Evolutionary conservation across 768 basidiomycete genomes (phyloP).

Genomic region (Pulveroboletus sp.): DNA sequence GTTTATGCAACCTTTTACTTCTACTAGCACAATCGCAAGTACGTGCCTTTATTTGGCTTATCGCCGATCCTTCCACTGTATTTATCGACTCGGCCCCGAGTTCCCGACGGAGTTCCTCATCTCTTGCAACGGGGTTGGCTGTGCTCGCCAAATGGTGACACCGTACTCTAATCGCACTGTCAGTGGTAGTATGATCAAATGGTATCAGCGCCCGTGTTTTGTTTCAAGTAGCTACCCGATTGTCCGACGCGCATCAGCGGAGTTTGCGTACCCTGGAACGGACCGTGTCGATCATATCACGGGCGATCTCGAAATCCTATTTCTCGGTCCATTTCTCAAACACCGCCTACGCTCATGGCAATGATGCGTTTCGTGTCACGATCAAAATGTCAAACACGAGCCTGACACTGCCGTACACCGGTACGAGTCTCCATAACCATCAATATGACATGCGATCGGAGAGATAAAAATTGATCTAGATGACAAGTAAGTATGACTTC

Average conservation of each 20-base stretch:
- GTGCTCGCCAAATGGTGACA: background rate
- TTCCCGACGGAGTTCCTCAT: too few relatives aligned
- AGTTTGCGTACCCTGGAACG: background rate
- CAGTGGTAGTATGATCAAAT: too few relatives aligned
- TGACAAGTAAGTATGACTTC: conserved; percentile 1
- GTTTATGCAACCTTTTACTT: too few relatives aligned
- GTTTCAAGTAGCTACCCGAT: conserved; percentile 16
- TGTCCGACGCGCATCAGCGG: conserved; percentile 2
- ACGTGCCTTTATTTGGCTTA: too few relatives aligned
- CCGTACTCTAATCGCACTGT: background rate
- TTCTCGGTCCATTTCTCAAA: conserved; percentile 6
- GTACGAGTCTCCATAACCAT: background rate
- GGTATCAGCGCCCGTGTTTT: background rate
- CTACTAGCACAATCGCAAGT: too few relatives aligned
- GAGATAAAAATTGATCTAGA: background rate
- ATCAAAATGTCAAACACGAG: conserved; percentile 4
- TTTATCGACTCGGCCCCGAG: too few relatives aligned
- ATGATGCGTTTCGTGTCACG: background rate
- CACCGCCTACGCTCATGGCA: conserved; percentile 1
- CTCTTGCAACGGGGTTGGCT: background rate
- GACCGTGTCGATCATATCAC: background rate
- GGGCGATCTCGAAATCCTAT: background rate
- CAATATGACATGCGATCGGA: background rate
- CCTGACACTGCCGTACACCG: conserved; percentile 2
- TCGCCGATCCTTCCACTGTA: too few relatives aligned